Evolutionary conservation across 352 stramenopile genomes (phyloP).

Genomic region (Phytophthora vignae): DNA sequence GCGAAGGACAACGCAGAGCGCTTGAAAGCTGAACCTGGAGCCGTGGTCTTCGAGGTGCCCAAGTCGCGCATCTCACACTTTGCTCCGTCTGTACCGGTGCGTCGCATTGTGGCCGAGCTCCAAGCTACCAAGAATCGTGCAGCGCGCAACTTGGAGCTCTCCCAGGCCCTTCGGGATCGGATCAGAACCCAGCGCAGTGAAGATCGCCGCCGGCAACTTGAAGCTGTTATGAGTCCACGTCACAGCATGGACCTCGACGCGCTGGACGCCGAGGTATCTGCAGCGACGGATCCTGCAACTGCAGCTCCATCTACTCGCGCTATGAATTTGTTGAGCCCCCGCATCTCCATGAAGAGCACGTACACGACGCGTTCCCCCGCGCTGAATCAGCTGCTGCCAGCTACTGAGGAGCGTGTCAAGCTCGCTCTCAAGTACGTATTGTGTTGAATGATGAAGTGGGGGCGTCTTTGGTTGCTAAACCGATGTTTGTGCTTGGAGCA

Average conservation of each 20-base stretch:
- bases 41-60: conserved; percentile 50
- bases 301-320: conserved; percentile 5
- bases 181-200: conserved; percentile 54
- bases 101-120: conserved; percentile 72
- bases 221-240: conserved; percentile 52
- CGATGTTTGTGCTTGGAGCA: conserved; percentile 21
- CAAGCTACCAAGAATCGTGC: conserved; percentile 71
- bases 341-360: conserved; percentile 64
- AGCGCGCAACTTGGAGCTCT: conserved; percentile 69
- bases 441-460: background rate
- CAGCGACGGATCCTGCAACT: background rate
- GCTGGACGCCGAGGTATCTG: conserved; percentile 19
- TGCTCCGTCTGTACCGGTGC: conserved; percentile 62
- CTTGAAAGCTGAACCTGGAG: conserved; percentile 9
- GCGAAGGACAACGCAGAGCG: conserved; percentile 28
- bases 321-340: conserved; percentile 42
- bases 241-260: conserved; percentile 33
- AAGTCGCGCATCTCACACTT: conserved; percentile 69
- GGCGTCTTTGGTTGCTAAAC: background rate
- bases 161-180: conserved; percentile 68
- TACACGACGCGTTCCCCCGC: conserved; percentile 73
- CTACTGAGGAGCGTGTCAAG: conserved; percentile 69
- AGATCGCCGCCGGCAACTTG: conserved; percentile 48
- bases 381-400: conserved; percentile 68
- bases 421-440: conserved; percentile 53